Conservation (phyloP, 176 grass and related monocot genomes). For the Ananas comosus region DNA sequence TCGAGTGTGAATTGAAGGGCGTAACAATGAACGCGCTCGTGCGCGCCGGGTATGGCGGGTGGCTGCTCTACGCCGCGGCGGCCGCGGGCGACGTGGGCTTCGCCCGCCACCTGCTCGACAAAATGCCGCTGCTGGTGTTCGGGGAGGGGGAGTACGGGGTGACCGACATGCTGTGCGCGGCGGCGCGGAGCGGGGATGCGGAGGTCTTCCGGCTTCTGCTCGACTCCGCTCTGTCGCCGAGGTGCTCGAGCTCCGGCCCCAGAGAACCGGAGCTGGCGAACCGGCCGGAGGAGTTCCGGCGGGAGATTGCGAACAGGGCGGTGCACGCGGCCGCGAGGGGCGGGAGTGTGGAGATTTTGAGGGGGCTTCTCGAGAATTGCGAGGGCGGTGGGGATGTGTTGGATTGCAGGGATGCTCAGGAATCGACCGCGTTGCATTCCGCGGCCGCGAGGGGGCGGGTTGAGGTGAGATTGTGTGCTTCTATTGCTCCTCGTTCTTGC, state of each 20-base stretch:
- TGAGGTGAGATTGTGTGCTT: conserved; percentile 37
- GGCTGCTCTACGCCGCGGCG: conserved; percentile 85
- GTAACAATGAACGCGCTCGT: conserved; percentile 54
- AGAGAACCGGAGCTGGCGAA: conserved; percentile 2
- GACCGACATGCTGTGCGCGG: conserved; percentile 82
- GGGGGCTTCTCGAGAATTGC: conserved; percentile 35
- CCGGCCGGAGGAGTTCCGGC: conserved; percentile 14
- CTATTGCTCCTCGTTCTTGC: neutral
- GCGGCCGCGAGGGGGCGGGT: conserved; percentile 72
- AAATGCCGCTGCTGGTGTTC: conserved; percentile 71
- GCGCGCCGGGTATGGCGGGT: conserved; percentile 79
- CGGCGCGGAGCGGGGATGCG: conserved; percentile 46
- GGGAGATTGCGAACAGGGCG: conserved; percentile 78
- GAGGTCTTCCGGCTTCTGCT: conserved; percentile 59
- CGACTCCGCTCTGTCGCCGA: conserved; percentile 54
- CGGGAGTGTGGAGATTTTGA: conserved; percentile 67
- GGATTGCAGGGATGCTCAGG: conserved; percentile 58
- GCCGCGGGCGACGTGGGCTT: conserved; percentile 63
- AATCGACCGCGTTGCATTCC: conserved; percentile 72
- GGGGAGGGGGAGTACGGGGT: conserved; percentile 93
- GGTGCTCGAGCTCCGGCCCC: conserved; percentile 18
- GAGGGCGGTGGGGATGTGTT: conserved; percentile 33
- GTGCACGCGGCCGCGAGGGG: conserved; percentile 73
- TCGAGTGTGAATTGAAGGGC: conserved; percentile 67
- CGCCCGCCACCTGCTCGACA: conserved; percentile 58